Percentiles rank a stretch among this genome's conserved stretches.
phyloP scores from a whole-genome alignment of 2,329 filamentous ascomycete genomes.

The Venturia asperata region DNA sequence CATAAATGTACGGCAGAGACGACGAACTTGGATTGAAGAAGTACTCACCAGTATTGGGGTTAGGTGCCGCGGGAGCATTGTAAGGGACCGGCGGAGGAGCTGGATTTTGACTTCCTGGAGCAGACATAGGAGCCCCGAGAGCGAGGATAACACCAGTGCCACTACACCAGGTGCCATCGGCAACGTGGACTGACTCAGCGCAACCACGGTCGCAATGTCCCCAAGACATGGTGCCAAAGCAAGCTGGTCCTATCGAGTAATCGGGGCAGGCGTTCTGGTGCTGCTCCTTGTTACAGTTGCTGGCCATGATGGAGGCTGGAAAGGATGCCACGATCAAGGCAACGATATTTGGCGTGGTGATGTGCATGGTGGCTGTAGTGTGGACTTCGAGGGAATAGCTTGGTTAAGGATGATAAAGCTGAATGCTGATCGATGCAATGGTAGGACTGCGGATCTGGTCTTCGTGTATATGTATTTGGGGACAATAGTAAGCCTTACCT shows the following conservation, averaged over 20 bases:
- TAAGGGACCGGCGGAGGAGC: background rate
- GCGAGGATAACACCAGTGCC: background rate
- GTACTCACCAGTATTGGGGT: background rate
- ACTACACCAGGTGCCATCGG: background rate
- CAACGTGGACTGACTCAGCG: background rate
- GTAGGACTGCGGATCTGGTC: background rate
- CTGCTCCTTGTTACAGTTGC: background rate
- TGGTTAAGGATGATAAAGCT: background rate
- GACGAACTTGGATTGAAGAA: background rate
- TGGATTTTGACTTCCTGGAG: background rate
- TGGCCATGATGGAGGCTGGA: background rate
- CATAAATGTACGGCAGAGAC: background rate
- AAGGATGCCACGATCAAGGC: slow-evolving; percentile 3
- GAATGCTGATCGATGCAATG: background rate
- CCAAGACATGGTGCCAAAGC: slow-evolving; percentile 2
- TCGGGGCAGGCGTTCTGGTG: background rate
- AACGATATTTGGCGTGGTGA: background rate
- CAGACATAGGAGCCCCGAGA: background rate
- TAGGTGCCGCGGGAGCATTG: background rate
- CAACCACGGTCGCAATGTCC: slow-evolving; percentile 8
- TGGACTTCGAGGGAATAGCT: background rate
- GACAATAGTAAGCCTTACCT: background rate
- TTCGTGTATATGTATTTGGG: background rate
- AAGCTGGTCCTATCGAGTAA: slow-evolving; percentile 1
- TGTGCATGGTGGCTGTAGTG: background rate